phyloP scores from a whole-genome alignment of 108 stramenopile species.

The Schizochytrium sp. region DNA sequence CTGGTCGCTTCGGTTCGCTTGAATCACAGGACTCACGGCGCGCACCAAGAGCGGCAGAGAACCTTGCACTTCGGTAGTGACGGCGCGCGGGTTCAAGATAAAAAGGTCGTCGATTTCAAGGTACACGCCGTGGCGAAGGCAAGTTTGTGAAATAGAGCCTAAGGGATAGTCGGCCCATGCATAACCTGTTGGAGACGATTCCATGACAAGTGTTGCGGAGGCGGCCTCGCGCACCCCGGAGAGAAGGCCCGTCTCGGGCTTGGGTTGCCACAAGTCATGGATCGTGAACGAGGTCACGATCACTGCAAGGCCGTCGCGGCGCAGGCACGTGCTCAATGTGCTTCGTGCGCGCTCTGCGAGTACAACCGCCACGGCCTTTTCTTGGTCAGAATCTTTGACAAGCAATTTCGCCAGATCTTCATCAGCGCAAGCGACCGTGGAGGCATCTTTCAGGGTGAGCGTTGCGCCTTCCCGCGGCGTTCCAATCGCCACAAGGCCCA shows the following conservation, averaged over 20 bases:
- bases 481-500: not conserved
- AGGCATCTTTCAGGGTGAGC: not conserved
- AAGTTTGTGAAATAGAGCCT: not conserved
- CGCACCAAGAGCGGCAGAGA: not conserved
- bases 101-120: not conserved
- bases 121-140: not conserved
- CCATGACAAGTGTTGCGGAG: no score
- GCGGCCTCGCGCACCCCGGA: no score
- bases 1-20: not conserved
- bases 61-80: not conserved
- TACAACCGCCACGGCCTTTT: not conserved
- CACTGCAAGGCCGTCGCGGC: not conserved
- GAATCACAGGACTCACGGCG: not conserved
- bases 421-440: not conserved
- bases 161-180: not conserved
- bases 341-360: not conserved
- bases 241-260: not conserved
- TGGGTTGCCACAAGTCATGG: not conserved
- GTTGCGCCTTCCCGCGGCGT: not conserved
- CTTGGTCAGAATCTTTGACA: not conserved
- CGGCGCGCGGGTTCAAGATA: not conserved
- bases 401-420: not conserved
- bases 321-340: not conserved
- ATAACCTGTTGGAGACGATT: not conserved
- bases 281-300: not conserved